Evolutionary conservation across 805 yeast genomes (phyloP).

Genomic region (Wickerhamiella sergipiensis): DNA sequence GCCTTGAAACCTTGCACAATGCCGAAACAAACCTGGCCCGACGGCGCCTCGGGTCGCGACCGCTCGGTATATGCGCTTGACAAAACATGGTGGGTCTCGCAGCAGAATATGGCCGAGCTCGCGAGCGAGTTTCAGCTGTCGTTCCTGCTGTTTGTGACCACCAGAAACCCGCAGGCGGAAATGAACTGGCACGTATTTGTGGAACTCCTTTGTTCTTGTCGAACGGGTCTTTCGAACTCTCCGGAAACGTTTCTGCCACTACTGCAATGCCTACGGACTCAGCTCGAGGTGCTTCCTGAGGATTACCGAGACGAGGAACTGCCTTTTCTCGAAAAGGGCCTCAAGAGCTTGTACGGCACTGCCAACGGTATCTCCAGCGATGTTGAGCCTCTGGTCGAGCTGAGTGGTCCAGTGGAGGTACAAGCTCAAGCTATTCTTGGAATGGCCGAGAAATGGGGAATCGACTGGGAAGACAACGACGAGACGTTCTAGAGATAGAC

Average conservation of each 20-base stretch:
- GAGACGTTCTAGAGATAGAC: background rate
- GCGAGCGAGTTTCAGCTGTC: background rate
- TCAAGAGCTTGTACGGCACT: background rate
- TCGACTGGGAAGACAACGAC: background rate
- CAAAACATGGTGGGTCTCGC: background rate
- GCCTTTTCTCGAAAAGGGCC: background rate
- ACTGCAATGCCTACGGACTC: background rate
- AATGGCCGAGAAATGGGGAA: background rate
- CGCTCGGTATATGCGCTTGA: background rate
- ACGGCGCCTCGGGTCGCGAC: background rate
- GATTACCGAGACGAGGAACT: background rate
- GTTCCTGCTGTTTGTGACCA: background rate
- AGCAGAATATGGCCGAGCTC: background rate
- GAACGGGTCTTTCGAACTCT: background rate
- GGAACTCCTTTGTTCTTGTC: background rate
- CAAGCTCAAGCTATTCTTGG: background rate
- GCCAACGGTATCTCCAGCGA: background rate
- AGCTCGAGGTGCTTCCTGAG: background rate
- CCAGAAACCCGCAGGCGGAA: background rate
- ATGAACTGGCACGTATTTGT: background rate
- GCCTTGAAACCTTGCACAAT: background rate
- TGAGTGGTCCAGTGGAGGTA: background rate
- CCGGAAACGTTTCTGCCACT: background rate
- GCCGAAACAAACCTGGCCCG: background rate
- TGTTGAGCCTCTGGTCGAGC: background rate